Percentiles rank a stretch among this genome's conserved stretches.
phyloP scores from a whole-genome alignment of 2,329 filamentous ascomycete species.

The Diplodia seriata region DNA sequence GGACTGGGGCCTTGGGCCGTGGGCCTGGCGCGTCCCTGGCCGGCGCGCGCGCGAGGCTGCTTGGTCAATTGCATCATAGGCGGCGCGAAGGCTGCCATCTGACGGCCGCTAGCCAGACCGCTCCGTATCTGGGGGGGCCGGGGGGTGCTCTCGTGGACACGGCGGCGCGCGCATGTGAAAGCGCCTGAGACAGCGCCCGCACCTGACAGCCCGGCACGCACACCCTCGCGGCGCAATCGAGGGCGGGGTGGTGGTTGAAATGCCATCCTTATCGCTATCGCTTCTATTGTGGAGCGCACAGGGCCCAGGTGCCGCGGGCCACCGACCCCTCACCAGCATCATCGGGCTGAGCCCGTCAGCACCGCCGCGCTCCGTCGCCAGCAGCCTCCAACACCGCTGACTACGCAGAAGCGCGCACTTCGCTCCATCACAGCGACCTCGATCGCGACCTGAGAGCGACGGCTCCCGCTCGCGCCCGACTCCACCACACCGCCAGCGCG shows the following conservation, averaged over 20 bases:
- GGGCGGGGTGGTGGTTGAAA: constrained; percentile 5
- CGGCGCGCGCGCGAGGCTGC: constrained; percentile 14
- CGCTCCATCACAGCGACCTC: background rate
- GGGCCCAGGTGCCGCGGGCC: background rate
- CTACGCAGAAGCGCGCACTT: background rate
- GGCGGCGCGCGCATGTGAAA: constrained; percentile 30
- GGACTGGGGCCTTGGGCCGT: constrained; percentile 5
- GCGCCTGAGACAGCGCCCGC: constrained; percentile 28
- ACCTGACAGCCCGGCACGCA: constrained; percentile 25
- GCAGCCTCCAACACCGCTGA: background rate
- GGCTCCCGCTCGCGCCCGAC: background rate
- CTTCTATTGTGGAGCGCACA: constrained; percentile 18
- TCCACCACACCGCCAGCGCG: constrained; percentile 7
- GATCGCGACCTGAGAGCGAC: no score
- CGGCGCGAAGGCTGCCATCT: constrained; percentile 27
- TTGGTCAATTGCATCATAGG: constrained; percentile 30
- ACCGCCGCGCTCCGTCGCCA: background rate
- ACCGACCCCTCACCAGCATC: background rate
- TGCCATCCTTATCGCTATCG: constrained; percentile 28
- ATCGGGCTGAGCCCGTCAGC: constrained; percentile 21
- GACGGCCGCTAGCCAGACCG: constrained; percentile 30
- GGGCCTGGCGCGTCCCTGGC: constrained; percentile 22
- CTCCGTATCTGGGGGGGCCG: constrained; percentile 22
- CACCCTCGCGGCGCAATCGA: constrained; percentile 17
- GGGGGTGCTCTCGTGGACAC: constrained; percentile 25